Evolutionary conservation across 164 flowering plant genomes (phyloP).

Genomic region (Chimonanthus praecox): DNA sequence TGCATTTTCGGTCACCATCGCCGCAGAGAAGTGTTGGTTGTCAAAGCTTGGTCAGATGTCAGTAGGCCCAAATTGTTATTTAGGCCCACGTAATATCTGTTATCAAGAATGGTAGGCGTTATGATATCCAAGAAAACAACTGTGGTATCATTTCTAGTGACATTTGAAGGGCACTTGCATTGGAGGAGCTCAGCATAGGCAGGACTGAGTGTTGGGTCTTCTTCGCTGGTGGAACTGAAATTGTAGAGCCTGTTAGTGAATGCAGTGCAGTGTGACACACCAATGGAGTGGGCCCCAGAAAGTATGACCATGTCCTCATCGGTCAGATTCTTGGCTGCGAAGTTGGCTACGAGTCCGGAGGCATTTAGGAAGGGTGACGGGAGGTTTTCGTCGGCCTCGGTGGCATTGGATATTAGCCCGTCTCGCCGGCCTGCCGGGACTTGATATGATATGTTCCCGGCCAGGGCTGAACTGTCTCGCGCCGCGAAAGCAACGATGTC

Average conservation of each 20-base stretch:
- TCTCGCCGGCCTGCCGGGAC: slow-evolving; percentile 11
- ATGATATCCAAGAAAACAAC: background rate
- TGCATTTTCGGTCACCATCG: background rate
- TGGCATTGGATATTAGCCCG: slow-evolving; percentile 1
- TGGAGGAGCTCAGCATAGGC: slow-evolving; percentile 3
- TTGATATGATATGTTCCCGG: slow-evolving; percentile 3
- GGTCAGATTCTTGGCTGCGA: slow-evolving; percentile 4
- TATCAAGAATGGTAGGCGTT: slow-evolving; percentile 2
- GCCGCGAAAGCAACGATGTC: slow-evolving; percentile 17
- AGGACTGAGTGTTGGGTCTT: slow-evolving; percentile 9
- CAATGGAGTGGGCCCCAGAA: slow-evolving; percentile 16
- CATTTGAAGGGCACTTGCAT: slow-evolving; percentile 7
- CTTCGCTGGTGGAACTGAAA: slow-evolving; percentile 14
- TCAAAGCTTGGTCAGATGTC: slow-evolving; percentile 8
- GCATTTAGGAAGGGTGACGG: background rate
- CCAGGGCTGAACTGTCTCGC: slow-evolving; percentile 3
- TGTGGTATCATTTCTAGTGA: background rate
- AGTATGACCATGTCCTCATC: slow-evolving; percentile 14
- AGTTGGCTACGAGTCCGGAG: slow-evolving; percentile 7
- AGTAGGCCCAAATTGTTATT: slow-evolving; percentile 1
- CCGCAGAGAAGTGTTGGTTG: background rate
- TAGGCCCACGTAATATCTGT: slow-evolving; percentile 9
- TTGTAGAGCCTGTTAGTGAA: slow-evolving; percentile 6
- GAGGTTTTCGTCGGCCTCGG: background rate
- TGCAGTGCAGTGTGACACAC: slow-evolving; percentile 6